phyloP scores from a whole-genome alignment of 2,329 filamentous ascomycete species.

The Aspergillus ochraceus region DNA sequence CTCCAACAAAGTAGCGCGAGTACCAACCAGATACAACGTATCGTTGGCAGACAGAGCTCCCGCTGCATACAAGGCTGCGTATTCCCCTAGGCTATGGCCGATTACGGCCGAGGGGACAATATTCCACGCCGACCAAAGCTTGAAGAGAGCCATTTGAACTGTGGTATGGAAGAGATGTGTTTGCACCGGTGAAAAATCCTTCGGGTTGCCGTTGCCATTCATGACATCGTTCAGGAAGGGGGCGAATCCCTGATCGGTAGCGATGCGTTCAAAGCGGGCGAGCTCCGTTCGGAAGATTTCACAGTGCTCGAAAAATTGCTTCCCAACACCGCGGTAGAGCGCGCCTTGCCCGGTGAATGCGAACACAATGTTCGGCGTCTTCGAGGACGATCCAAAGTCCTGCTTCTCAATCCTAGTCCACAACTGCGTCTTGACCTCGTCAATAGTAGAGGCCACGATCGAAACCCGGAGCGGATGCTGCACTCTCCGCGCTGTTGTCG shows the following conservation, averaged over 20 bases:
- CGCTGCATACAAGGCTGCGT: conserved; percentile 34
- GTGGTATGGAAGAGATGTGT: conserved; percentile 40
- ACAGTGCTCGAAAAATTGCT: neutral
- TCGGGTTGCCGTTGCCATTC: neutral
- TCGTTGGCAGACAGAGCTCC: conserved; percentile 36
- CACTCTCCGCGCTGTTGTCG: conserved; percentile 57
- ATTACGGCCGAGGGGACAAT: conserved; percentile 54
- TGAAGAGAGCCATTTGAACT: conserved; percentile 42
- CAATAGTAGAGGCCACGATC: conserved; percentile 2
- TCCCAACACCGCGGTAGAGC: neutral
- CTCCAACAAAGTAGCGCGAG: conserved; percentile 66
- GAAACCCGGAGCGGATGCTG: conserved; percentile 27
- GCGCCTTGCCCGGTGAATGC: conserved; percentile 38
- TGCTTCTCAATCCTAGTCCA: neutral
- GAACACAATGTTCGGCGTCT: conserved; percentile 53
- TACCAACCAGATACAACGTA: conserved; percentile 65
- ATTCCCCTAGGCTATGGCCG: conserved; percentile 43
- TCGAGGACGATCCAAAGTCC: conserved; percentile 44
- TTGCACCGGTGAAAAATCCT: neutral
- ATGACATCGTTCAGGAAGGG: neutral
- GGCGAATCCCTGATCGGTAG: neutral
- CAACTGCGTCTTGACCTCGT: conserved; percentile 5
- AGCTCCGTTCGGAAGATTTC: neutral
- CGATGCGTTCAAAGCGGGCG: neutral
- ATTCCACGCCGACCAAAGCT: conserved; percentile 31